These are phyloP conservation scores for Leishmania braziliensis DNA, from an alignment of 208 protist species.

Conservation along the genomic window DNA sequence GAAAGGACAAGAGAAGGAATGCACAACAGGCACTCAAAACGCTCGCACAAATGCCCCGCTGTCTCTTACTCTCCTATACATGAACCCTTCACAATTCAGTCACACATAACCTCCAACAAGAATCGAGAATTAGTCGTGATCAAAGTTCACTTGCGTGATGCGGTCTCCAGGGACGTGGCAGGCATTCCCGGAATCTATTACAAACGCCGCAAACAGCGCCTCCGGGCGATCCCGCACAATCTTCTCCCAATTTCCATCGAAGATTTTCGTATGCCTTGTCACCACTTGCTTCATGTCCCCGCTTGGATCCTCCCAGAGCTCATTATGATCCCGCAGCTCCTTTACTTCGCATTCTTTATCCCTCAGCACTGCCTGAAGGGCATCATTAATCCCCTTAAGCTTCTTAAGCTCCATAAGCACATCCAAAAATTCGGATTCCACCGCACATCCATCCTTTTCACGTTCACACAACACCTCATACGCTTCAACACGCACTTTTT, in stretches of 20 bases:
- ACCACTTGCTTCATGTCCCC: conserved; percentile 45
- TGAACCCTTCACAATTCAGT: neutral
- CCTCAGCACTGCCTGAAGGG: conserved; percentile 12
- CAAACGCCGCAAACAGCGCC: conserved; percentile 59
- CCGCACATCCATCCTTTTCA: neutral
- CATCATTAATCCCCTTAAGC: conserved; percentile 37
- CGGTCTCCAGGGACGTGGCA: conserved; percentile 65
- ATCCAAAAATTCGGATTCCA: neutral
- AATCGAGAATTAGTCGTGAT: conserved; percentile 27
- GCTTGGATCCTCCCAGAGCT: conserved; percentile 27
- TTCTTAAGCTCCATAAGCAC: neutral
- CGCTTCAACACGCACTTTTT: conserved; percentile 5
- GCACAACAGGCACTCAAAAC: neutral
- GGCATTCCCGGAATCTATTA: conserved; percentile 63
- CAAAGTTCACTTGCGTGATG: conserved; percentile 48
- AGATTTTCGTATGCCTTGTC: conserved; percentile 52
- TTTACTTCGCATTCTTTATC: conserved; percentile 46
- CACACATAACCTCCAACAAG: neutral
- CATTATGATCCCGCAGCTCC: conserved; percentile 39
- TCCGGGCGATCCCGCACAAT: conserved; percentile 49
- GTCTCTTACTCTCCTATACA: neutral
- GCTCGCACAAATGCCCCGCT: neutral
- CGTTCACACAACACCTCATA: neutral
- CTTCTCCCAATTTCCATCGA: conserved; percentile 59
- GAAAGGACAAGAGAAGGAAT: neutral